Conservation (phyloP, 2,329 filamentous ascomycete species). For the Huntiella savannae region DNA sequence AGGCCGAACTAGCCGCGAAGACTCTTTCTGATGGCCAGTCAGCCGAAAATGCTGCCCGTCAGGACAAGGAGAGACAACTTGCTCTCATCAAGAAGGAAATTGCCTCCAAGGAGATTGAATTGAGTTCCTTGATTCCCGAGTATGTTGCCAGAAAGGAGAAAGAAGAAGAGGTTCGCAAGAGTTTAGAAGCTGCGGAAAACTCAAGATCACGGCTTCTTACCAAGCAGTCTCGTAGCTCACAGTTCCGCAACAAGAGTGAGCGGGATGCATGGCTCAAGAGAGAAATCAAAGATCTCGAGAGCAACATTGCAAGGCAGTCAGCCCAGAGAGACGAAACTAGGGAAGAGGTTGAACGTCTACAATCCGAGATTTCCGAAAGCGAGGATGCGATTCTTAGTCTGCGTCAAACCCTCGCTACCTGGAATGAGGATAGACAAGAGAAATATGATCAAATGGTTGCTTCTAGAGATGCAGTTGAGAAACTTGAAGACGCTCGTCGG, state of each 20-base stretch:
- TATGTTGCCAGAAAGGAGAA: constrained; percentile 55
- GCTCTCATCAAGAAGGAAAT: constrained; percentile 57
- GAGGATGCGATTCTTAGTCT: constrained; percentile 55
- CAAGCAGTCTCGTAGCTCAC: constrained; percentile 76
- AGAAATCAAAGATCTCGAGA: constrained; percentile 64
- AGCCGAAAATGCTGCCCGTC: constrained; percentile 52
- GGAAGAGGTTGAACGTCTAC: constrained; percentile 59
- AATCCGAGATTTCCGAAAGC: constrained; percentile 49
- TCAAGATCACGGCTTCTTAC: constrained; percentile 63
- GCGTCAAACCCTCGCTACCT: constrained; percentile 56
- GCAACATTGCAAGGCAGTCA: constrained; percentile 60
- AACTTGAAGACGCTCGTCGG: constrained; percentile 70
- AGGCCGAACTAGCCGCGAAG: constrained; percentile 71
- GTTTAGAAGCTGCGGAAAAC: constrained; percentile 59
- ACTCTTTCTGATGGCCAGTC: constrained; percentile 67
- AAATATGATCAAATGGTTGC: constrained; percentile 56
- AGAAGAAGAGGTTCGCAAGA: constrained; percentile 50
- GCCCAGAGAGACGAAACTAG: constrained; percentile 67
- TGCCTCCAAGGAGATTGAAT: constrained; percentile 53
- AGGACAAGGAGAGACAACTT: constrained; percentile 53
- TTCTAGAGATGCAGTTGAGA: constrained; percentile 62
- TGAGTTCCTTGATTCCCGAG: constrained; percentile 55
- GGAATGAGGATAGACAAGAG: constrained; percentile 52
- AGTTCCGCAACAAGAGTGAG: constrained; percentile 75
- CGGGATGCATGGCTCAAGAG: constrained; percentile 65